Evolutionary conservation across 2,329 filamentous ascomycete species (phyloP).

Genomic region (Xylariaceae sp.): DNA sequence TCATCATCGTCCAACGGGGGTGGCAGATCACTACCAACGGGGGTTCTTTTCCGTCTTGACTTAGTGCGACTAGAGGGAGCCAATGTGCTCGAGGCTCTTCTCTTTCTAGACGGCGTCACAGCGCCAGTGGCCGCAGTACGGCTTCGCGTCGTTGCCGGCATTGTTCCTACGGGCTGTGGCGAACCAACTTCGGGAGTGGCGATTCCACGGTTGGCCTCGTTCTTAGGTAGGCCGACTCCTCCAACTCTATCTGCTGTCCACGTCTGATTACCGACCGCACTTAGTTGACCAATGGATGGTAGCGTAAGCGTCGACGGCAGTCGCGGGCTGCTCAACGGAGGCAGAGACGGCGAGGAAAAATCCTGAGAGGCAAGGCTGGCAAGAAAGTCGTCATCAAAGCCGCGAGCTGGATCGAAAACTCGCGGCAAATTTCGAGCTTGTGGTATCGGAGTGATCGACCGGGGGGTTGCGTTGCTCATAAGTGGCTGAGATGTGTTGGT

Average conservation of each 20-base stretch:
- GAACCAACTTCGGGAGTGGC: conserved; percentile 21
- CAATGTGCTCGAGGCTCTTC: conserved; percentile 21
- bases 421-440: background rate
- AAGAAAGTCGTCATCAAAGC: conserved; percentile 25
- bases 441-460: background rate
- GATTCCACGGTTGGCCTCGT: conserved; percentile 23
- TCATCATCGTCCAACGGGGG: conserved; percentile 29
- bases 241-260: conserved; percentile 19
- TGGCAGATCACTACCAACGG: conserved; percentile 22
- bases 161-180: conserved; percentile 16
- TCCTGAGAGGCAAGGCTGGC: conserved; percentile 21
- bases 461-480: conserved; percentile 7
- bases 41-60: conserved; percentile 28
- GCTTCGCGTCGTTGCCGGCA: conserved; percentile 25
- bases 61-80: conserved; percentile 22
- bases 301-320: conserved; percentile 19
- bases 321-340: conserved; percentile 26
- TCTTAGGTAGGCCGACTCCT: conserved; percentile 26
- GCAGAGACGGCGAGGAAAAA: conserved; percentile 31
- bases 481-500: conserved; percentile 6
- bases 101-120: conserved; percentile 20
- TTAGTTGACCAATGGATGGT: conserved; percentile 15
- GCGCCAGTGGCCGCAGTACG: conserved; percentile 3
- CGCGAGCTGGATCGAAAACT: background rate
- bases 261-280: conserved; percentile 20